Conservation (phyloP, 2,329 filamentous ascomycete species). For the Ceratocystis variospora region DNA sequence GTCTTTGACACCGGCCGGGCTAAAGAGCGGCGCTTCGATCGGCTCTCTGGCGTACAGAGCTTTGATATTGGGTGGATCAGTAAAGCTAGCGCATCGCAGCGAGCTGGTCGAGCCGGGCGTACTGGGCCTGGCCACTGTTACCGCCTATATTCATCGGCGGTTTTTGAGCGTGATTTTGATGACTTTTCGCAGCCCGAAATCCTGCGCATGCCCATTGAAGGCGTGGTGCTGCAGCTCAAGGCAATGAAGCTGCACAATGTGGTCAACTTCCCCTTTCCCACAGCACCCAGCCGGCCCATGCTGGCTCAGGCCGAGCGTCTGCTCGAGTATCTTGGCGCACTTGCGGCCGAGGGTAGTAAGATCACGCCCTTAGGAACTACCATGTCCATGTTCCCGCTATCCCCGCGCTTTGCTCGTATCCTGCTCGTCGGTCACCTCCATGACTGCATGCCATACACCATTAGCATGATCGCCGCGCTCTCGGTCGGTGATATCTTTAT, state of each 20-base stretch:
- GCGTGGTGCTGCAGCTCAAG: slow-evolving; percentile 84
- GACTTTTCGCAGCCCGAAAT: slow-evolving; percentile 83
- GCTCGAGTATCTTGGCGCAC: slow-evolving; percentile 69
- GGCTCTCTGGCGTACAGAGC: slow-evolving; percentile 80
- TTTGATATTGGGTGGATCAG: slow-evolving; percentile 96
- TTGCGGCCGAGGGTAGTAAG: slow-evolving; percentile 50
- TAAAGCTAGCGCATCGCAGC: slow-evolving; percentile 86
- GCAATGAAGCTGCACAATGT: slow-evolving; percentile 84
- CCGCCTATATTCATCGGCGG: slow-evolving; percentile 80
- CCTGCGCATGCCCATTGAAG: slow-evolving; percentile 80
- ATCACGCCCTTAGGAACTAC: slow-evolving; percentile 68
- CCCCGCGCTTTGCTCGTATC: slow-evolving; percentile 82
- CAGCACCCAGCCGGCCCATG: slow-evolving; percentile 63
- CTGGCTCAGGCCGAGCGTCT: slow-evolving; percentile 75
- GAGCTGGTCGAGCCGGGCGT: slow-evolving; percentile 84
- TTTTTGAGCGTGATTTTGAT: slow-evolving; percentile 79
- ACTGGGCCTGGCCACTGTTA: slow-evolving; percentile 96
- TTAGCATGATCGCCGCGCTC: slow-evolving; percentile 75
- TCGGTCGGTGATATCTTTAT: slow-evolving; percentile 83
- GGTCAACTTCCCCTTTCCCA: slow-evolving; percentile 91
- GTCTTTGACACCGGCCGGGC: slow-evolving; percentile 89
- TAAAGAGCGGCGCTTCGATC: slow-evolving; percentile 83
- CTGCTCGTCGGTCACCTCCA: slow-evolving; percentile 76
- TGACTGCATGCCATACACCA: slow-evolving; percentile 68
- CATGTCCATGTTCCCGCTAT: slow-evolving; percentile 78